Conservation (phyloP, 768 basidiomycete genomes). For the Boletus rex-veris region DNA sequence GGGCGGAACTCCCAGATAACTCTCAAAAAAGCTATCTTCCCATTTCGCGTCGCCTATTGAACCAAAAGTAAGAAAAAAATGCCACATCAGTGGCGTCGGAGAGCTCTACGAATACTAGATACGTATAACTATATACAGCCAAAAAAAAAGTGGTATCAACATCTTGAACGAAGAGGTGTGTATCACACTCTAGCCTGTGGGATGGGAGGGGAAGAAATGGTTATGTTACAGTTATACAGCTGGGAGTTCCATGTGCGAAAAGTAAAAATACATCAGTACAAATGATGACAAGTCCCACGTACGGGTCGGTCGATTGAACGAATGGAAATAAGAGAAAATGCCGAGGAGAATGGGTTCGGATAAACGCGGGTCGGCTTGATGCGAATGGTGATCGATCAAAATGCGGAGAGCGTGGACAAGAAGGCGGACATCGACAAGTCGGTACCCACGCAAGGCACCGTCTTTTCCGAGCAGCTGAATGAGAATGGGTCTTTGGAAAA, state of each 20-base stretch:
- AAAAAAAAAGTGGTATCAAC: constrained; percentile 5
- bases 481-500: constrained; percentile 26
- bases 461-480: constrained; percentile 24
- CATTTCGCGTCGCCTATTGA: constrained; percentile 14
- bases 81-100: neutral
- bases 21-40: constrained; percentile 8
- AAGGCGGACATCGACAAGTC: constrained; percentile 32
- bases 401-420: constrained; percentile 31
- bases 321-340: constrained; percentile 1
- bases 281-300: constrained; percentile 6
- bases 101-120: constrained; percentile 23
- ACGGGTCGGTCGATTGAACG: neutral
- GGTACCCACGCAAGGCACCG: constrained; percentile 19
- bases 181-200: constrained; percentile 5
- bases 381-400: constrained; percentile 14
- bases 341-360: constrained; percentile 2
- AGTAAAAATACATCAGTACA: constrained; percentile 29
- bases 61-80: neutral
- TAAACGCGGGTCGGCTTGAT: constrained; percentile 3
- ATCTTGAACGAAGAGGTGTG: constrained; percentile 15
- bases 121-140: constrained; percentile 32
- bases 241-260: constrained; percentile 12
- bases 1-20: constrained; percentile 5
- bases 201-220: neutral
- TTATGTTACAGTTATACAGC: constrained; percentile 25